Evolutionary conservation across 2,329 filamentous ascomycete species (phyloP).

Genomic region (Conoideocrella luteorostrata): DNA sequence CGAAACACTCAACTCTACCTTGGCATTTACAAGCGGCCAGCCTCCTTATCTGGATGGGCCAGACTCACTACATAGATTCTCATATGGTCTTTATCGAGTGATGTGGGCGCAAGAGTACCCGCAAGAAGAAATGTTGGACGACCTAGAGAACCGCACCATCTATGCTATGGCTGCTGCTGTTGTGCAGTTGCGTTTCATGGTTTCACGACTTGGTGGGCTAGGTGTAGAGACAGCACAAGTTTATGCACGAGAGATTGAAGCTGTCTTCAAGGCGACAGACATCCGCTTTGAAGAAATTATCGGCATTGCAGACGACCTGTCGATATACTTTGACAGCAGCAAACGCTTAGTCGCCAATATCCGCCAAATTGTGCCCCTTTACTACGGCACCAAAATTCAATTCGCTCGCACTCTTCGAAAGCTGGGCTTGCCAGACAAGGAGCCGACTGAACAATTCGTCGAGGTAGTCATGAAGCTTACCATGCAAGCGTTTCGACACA

Average conservation of each 20-base stretch:
- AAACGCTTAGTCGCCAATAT: constrained; percentile 27
- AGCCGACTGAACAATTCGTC: constrained; percentile 6
- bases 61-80: constrained; percentile 24
- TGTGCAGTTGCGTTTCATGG: constrained; percentile 25
- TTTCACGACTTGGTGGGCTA: constrained; percentile 22
- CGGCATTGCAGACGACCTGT: constrained; percentile 20
- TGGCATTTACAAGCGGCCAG: constrained; percentile 8
- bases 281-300: constrained; percentile 19
- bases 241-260: constrained; percentile 13
- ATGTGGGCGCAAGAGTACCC: constrained; percentile 28
- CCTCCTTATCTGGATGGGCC: constrained; percentile 15
- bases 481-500: constrained; percentile 25
- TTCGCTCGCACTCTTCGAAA: constrained; percentile 11
- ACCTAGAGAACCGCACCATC: constrained; percentile 27
- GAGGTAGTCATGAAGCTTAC: constrained; percentile 24
- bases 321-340: constrained; percentile 17
- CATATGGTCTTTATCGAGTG: constrained; percentile 25
- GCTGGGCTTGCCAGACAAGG: constrained; percentile 6
- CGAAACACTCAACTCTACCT: neutral
- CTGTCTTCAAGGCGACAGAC: constrained; percentile 16
- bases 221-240: constrained; percentile 16
- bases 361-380: constrained; percentile 27
- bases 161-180: constrained; percentile 23
- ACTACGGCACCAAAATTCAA: constrained; percentile 27
- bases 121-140: constrained; percentile 29